phyloP scores from a whole-genome alignment of 2,329 filamentous ascomycete genomes.

The Alternaria tenuissima region DNA sequence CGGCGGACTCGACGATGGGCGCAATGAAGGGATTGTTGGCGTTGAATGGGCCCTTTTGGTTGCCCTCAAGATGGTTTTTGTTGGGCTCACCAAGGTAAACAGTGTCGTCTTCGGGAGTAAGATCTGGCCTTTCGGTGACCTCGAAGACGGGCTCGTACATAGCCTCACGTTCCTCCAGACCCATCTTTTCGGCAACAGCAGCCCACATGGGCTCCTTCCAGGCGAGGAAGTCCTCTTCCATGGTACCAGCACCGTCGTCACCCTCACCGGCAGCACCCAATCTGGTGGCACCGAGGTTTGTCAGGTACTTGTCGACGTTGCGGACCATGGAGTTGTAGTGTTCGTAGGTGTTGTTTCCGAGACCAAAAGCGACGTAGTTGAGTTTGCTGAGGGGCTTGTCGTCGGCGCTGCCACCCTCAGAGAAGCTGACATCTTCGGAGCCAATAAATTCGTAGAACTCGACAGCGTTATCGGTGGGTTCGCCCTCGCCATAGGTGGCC shows the following conservation, averaged over 20 bases:
- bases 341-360: slow-evolving; percentile 99
- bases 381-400: slow-evolving; percentile 81
- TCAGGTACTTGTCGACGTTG: slow-evolving; percentile 81
- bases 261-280: slow-evolving; percentile 92
- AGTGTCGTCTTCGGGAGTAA: slow-evolving; percentile 76
- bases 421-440: slow-evolving; percentile 81
- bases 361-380: slow-evolving; percentile 93
- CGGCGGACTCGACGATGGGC: slow-evolving; percentile 87
- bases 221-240: slow-evolving; percentile 98
- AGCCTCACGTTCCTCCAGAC: slow-evolving; percentile 91
- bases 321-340: slow-evolving; percentile 99
- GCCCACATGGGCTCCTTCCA: slow-evolving; percentile 99
- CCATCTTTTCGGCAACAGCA: slow-evolving; percentile 82
- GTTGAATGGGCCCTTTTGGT: slow-evolving; percentile 88
- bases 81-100: slow-evolving; percentile 97
- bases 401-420: slow-evolving; percentile 67
- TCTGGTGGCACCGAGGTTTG: slow-evolving; percentile 81
- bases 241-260: slow-evolving; percentile 96
- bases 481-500: slow-evolving; percentile 97
- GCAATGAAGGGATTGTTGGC: slow-evolving; percentile 97
- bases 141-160: slow-evolving; percentile 93
- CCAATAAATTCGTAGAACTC: slow-evolving; percentile 98
- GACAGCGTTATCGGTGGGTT: slow-evolving; percentile 97
- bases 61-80: slow-evolving; percentile 90
- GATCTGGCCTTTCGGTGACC: slow-evolving; percentile 76